Evolutionary conservation across 805 yeast species (phyloP), one percentile per base, ranked within the genome.

Genomic region (Myxozyma vanderwaltii): DNA sequence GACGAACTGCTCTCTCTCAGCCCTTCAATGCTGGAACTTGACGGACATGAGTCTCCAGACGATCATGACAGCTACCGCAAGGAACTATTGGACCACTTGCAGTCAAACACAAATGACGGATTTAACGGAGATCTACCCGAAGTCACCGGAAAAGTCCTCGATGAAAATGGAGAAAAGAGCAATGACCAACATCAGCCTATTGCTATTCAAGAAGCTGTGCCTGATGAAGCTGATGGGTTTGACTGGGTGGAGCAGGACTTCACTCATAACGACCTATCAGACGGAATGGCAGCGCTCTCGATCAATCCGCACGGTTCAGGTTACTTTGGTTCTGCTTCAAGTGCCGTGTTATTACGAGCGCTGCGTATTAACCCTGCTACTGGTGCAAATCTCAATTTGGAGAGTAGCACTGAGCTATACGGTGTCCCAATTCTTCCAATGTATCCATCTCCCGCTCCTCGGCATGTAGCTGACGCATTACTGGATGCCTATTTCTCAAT

Each of bases 271-370:
- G 71, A 68, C 26, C 63, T 64, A 44, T 63, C 68, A 2, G 88
- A 85, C 69, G 88, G 88, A 10, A 85, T 85, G 88, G 88, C 86
- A 0, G 86, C 85, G 1, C 67, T 82, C 24, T 78, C 82, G 43
- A 72, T 76, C 15, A 74, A 77, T 56, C 79, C 78, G 5, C 78
- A 81, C 49, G 81, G 84, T 27, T 80, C 80, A 29, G 89, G 90
- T 0, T 85, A 82, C 68, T 82, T 82, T 64, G 91, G 91, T 1
- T 79, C 81, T 12, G 86, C 84, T 7, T 84, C 90, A 3, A 77
- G 83, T 59, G 79, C 86, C 1, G 81, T 82, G 6, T 73, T 83
- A 19, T 70, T 86, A 44, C 75, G 84, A 64, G 79, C 81, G 10
- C 65, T 82, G 43, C 75, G 77, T 39, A 69, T 76, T 23, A 66